Evolutionary conservation across 2,329 filamentous ascomycete genomes (phyloP), one percentile per base, ranked within the genome.

Genomic region (Nothopassalora personata): DNA sequence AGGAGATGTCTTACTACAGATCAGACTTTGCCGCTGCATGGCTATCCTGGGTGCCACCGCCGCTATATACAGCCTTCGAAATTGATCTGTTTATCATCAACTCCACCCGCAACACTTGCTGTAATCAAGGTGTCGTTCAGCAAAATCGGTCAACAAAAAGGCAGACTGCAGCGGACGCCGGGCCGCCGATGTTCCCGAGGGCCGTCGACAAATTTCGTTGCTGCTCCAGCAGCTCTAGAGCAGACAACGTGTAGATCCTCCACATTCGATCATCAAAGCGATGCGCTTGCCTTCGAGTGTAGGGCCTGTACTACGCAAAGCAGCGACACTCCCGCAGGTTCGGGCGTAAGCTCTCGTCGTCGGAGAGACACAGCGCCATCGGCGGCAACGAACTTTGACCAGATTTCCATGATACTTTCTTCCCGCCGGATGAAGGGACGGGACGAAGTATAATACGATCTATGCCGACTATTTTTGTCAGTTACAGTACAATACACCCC

Each of bases 361-460:
- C 54, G 1, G 7, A 39, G 9, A 33, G 49, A 18, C 56, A 61
- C 30, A 48, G 55, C 10, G 39, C 51, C 1, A 28, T 7, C 1
- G 34, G 47, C 15, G n/a, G 13, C 15, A 39, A 48, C 10, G 43
- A 39, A 48, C 10, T 33, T 61, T 13, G 59, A 61, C 19, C 23
- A 11, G 53, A 45, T 19, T 59, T 61, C 18, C 49, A 56, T 43
- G 33, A 57, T n/a, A 19, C 50, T 6, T 61, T 53, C 53, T 59
- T 54, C 27, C 57, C 53, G 8, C 13, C 46, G 7, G 47, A 60
- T 33, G 27, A 23, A 3, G 10, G 45, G 18, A 23, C 10, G 19
- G 54, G 58, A 4, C 23, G 58, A 31, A 53, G n/a, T 60, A 54
- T 31, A 31, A 47, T 23, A 53, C 49, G 9, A 48, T 60, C 4